Evolutionary conservation across 2,329 filamentous ascomycete genomes (phyloP).

Genomic region (Colletotrichum melonis): DNA sequence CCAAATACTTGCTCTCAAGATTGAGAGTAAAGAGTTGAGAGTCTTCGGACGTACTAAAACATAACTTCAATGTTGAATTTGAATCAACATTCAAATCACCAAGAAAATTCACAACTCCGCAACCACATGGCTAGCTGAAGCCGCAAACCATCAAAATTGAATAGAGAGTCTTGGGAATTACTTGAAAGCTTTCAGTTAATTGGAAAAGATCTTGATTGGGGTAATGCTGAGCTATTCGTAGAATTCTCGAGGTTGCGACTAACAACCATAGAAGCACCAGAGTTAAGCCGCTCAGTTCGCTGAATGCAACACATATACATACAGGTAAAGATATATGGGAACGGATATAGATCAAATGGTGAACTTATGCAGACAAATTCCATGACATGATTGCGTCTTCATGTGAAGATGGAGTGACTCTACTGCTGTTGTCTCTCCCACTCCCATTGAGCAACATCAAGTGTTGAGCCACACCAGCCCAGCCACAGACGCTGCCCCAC

Average conservation of each 20-base stretch:
- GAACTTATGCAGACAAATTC: not conserved
- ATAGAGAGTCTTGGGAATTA: not conserved
- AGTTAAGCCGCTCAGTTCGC: not conserved
- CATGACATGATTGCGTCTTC: not conserved
- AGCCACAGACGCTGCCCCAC: not conserved
- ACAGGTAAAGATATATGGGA: not conserved
- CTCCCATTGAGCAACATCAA: not conserved
- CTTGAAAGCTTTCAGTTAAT: not conserved
- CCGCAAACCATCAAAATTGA: too few species aligned
- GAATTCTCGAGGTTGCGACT: not conserved
- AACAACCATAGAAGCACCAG: not conserved
- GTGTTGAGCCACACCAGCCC: not conserved
- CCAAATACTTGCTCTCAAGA: accelerated
- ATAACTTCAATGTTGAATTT: not conserved
- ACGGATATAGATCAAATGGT: too few species aligned
- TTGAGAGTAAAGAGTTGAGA: accelerated
- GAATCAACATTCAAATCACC: not conserved
- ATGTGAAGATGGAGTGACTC: not conserved
- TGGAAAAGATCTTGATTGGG: not conserved
- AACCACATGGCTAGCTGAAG: not conserved
- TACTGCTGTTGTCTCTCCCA: not conserved
- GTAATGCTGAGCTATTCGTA: not conserved
- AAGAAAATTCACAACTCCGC: not conserved
- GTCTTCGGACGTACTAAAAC: not conserved
- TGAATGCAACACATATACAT: not conserved